Evolutionary conservation across 768 basidiomycete genomes (phyloP).

Genomic region (Chalciporus chontae): DNA sequence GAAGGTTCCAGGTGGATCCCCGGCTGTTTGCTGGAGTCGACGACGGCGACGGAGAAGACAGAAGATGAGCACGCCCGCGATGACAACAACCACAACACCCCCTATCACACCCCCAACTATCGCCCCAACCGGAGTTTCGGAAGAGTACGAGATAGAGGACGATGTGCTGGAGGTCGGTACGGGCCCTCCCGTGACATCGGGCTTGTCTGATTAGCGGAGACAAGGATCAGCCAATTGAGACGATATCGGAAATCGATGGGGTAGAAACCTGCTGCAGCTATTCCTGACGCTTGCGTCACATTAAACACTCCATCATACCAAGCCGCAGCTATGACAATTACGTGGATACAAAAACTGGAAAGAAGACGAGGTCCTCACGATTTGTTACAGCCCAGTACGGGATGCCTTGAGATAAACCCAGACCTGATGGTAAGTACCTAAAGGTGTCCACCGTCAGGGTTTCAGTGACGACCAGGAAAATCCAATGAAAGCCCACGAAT

Average conservation of each 20-base stretch:
- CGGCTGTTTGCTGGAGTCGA: neutral
- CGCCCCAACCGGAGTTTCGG: slow-evolving; percentile 9
- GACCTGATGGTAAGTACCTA: slow-evolving; percentile 24
- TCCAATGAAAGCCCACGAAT: slow-evolving; percentile 16
- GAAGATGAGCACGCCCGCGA: slow-evolving; percentile 12
- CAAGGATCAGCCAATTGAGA: neutral
- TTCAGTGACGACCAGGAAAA: neutral
- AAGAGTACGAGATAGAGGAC: slow-evolving; percentile 3
- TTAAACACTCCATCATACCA: slow-evolving; percentile 20
- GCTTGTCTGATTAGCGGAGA: slow-evolving; percentile 1
- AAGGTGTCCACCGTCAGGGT: neutral
- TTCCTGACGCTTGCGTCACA: slow-evolving; percentile 3
- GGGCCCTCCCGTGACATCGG: slow-evolving; percentile 18
- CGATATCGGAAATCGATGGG: neutral
- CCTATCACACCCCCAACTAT: slow-evolving; percentile 26
- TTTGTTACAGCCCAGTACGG: slow-evolving; percentile 24
- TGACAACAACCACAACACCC: slow-evolving; percentile 7
- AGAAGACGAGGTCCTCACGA: slow-evolving; percentile 11
- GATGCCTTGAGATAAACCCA: slow-evolving; percentile 12
- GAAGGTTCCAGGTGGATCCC: neutral
- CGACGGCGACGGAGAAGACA: slow-evolving; percentile 13
- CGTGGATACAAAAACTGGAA: neutral
- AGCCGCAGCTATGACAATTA: slow-evolving; percentile 10
- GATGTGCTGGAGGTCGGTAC: slow-evolving; percentile 5
- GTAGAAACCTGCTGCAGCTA: slow-evolving; percentile 9